phyloP scores from a whole-genome alignment of 139 green algal species.

The Chlorella sp. region DNA sequence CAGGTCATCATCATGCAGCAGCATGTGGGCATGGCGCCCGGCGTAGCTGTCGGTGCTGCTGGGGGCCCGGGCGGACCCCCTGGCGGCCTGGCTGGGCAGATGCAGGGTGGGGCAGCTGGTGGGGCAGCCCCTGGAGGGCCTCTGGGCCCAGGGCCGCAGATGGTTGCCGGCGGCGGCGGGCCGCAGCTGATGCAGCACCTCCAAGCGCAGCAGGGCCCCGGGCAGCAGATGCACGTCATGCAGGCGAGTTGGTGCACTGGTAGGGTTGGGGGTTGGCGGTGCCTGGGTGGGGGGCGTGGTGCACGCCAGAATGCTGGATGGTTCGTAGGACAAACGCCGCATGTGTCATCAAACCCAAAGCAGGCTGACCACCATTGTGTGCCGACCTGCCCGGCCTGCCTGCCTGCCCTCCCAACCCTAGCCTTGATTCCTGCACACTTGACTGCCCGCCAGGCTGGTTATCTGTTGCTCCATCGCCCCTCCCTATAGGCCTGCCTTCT shows the following conservation, averaged over 20 bases:
- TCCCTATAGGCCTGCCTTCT: background rate
- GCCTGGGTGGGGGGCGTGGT: background rate
- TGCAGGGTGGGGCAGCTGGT: background rate
- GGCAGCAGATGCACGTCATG: constrained; percentile 22
- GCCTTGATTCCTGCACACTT: background rate
- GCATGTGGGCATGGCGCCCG: background rate
- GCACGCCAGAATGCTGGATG: too few relatives aligned
- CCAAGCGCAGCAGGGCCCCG: background rate
- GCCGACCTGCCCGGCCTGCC: background rate
- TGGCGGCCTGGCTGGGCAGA: background rate
- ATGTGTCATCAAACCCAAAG: background rate
- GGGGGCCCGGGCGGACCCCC: background rate
- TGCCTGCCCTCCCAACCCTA: background rate
- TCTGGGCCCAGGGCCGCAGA: background rate
- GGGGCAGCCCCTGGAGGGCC: background rate
- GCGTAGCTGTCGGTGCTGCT: background rate
- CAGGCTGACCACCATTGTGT: background rate
- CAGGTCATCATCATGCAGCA: constrained; percentile 15
- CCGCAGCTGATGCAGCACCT: constrained; percentile 9
- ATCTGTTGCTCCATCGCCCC: background rate
- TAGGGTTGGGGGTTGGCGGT: background rate
- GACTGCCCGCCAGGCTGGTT: background rate
- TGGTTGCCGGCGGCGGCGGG: background rate
- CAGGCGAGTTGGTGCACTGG: background rate
- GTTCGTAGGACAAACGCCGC: background rate